Base-by-base conservation (phyloP, 148 eudicot species). In the Camellia japonica region DNA sequence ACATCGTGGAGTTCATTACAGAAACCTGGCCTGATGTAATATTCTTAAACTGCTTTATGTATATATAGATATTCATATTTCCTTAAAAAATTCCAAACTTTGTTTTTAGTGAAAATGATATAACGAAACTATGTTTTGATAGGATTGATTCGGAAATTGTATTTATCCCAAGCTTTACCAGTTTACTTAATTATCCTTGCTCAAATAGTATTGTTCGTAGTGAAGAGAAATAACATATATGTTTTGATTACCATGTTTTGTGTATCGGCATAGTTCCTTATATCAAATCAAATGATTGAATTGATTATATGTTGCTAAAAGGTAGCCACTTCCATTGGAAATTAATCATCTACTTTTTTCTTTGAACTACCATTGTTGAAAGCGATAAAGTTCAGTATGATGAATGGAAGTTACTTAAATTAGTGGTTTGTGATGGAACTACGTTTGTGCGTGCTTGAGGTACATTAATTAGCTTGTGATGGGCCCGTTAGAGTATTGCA, bases 11-110 rank as follows among this genome's bases (percentile, higher is more conserved):
- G n/a, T 89, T 89, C 80, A 85, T 89, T 19, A 87, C 91, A 65
- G 91, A 86, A 52, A 87, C 89, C 75, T 89, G 89, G 88, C 81
- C 86, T 47, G 89, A 83, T 83, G 91, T 89, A 87, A 85, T 60
- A 73, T 66, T 11, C 78, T 77, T 56, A 42, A 47, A 6, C 13
- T 65, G 62, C 0, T 58, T 42, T 44, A n/a, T 52, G 1, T 23
- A 30, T 30, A 30, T 54, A 2, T 11, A 56, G 23, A 19, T 78
- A 55, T 51, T 10, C 56, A 46, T n/a, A 2, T 59, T 59, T 18
- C 2, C 2, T n/a, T 15, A 2, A 16, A 6, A 44, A 2, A n/a
- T 16, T 3, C 4, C 6, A 3, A 59, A 59, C 19, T 15, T 59
- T 59, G 19, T 59, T 59, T 59, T 16, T 56, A 13, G 12, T 56